phyloP scores from a whole-genome alignment of 129 eudicot species.

The Artemisia annua region DNA sequence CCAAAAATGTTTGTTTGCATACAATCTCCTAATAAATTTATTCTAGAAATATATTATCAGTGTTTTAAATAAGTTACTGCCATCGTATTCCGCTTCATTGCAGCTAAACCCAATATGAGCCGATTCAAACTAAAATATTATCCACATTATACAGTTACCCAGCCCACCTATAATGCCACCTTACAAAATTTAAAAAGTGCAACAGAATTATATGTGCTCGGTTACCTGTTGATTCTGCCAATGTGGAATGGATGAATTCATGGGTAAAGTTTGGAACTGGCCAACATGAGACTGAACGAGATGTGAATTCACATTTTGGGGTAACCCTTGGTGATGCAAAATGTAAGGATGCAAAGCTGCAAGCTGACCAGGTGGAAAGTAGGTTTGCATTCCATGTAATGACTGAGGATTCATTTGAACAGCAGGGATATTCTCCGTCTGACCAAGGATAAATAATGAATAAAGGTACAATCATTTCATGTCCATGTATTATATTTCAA shows the following conservation, averaged over 20 bases:
- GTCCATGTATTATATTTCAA: conserved; percentile 5
- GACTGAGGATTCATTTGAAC: conserved; percentile 66
- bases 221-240: conserved; percentile 86
- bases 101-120: neutral
- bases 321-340: conserved; percentile 76
- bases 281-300: conserved; percentile 66
- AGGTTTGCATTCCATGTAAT: conserved; percentile 77
- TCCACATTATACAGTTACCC: neutral
- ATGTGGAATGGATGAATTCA: conserved; percentile 58
- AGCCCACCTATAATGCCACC: neutral
- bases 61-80: neutral
- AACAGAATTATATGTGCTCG: neutral
- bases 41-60: neutral
- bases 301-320: conserved; percentile 67
- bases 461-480: conserved; percentile 11
- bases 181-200: neutral
- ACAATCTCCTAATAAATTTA: neutral
- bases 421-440: conserved; percentile 63
- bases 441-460: conserved; percentile 5
- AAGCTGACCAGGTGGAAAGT: conserved; percentile 77
- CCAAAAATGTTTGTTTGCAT: neutral
- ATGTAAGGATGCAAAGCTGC: conserved; percentile 86
- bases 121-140: neutral
- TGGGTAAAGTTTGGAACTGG: conserved; percentile 60
- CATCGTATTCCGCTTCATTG: neutral